Base-by-base conservation (phyloP, 805 yeast genomes). In the Metschnikowia peoriensis region DNA sequence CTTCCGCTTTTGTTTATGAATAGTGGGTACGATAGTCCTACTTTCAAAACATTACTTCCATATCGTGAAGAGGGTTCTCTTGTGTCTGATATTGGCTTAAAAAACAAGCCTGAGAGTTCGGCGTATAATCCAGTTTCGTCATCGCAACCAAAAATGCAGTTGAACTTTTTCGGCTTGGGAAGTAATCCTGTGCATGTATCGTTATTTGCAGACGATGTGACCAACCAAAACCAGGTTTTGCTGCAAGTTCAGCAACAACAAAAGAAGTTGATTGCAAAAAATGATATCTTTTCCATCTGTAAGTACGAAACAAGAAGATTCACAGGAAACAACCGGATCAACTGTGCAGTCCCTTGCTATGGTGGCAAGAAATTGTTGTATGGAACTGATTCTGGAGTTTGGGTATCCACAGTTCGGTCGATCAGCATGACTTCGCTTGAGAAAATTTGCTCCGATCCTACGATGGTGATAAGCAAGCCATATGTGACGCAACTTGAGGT, bases 321-420 rank as follows among this genome's bases (percentile, higher is more conserved):
- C 68, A 90, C 84, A 58, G 82, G 84, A 46, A 75, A 78, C 77
- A 75, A 92, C 64, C 82, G 87, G 55, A 88, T 93, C 61, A 91
- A 89, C 65, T 91, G 97, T 74, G 93, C 91, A 29, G 91, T 88
- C 39, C 96, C 97, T 35, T 87, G 89, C 67, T 96, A 94, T 65
- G 97, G 97, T 49, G 98, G 98, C 17, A 81, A 96, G 58, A 89
- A 92, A 65, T 72, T 92, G 58, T 68, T 94, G 37, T 92, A 89
- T 64, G 98, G 98, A 41, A 91, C 98, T 0, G 96, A 90, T 65
- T 79, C 86, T 0, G 98, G 99, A 6, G 84, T 94, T 2, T 94
- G 87, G 76, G 82, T 90, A 44, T 83, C 94, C 43, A 90, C 90
- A 62, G 80, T 78, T n/a, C 67, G 80, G 41, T 80, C 82, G 7